Conservation (phyloP, 2,329 filamentous ascomycete species). For the Colletotrichum sp. region DNA sequence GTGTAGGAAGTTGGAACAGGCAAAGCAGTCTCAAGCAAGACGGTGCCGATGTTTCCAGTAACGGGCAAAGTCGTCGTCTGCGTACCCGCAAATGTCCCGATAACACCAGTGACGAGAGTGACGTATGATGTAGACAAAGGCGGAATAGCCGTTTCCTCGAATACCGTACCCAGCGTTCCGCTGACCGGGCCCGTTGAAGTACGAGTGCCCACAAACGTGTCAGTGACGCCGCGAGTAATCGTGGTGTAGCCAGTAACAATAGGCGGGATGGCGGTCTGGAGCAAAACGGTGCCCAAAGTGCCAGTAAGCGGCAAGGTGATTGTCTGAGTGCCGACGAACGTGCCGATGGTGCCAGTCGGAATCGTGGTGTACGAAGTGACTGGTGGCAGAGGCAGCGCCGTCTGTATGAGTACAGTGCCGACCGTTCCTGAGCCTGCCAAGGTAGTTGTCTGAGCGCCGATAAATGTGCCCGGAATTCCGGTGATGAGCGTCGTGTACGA, state of each 20-base stretch:
- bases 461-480: not conserved
- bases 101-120: not conserved
- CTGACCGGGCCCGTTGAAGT: not conserved
- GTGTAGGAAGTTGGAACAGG: not conserved
- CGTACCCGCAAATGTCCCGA: not conserved
- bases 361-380: constrained; percentile 1
- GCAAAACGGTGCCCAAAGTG: not conserved
- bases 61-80: not conserved
- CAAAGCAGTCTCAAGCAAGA: not conserved
- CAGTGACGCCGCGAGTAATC: not conserved
- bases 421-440: not conserved
- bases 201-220: not conserved
- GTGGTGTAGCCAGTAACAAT: not conserved
- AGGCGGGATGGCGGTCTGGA: not conserved
- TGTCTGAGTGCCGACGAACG: not conserved
- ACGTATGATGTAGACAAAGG: not conserved
- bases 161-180: not conserved
- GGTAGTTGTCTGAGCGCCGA: not conserved
- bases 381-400: not conserved
- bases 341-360: not conserved
- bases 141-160: not conserved
- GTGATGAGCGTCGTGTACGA: not conserved
- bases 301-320: not conserved
- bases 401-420: not conserved
- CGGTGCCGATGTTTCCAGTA: not conserved